Base-by-base conservation (phyloP, 2,329 filamentous ascomycete genomes). In the Diaporthe aspalathi region DNA sequence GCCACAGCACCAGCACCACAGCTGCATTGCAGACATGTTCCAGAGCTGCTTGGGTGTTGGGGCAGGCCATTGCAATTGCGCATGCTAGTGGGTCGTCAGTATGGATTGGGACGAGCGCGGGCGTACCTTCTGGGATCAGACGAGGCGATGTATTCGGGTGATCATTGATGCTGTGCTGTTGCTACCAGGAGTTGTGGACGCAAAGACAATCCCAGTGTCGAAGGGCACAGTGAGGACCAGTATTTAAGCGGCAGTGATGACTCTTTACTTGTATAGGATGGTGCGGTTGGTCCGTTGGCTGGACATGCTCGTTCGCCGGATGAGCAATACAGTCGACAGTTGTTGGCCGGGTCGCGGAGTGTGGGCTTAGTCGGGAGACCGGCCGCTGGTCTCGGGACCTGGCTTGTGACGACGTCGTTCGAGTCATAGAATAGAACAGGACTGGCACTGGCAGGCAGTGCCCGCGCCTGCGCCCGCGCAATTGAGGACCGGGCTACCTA, bases 71-170 rank as follows among this genome's bases (percentile, higher is more conserved):
- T 17, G 49, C 63, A 40, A 45, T 17, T 20, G 40, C 52, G 24
- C 20, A 35, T 27, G 47, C 24, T 5, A 20, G 32, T 50, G 32
- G 29, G 63, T 35, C 32, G 32, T 14, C 20, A 24, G 2, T 24
- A 5, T 52, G 49, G 49, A 7, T 29, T 24, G 16, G 16, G 3
- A 6, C 20, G 56, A 43, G 22, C 11, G 27, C 4, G 5, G 27
- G 20, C 24, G 66, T 68, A 68, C 66, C 66, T 68, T 29, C 22
- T n/a, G n/a, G 40, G 52, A 27, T 50, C n/a, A 68, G 6, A 27
- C 20, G 43, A 40, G 43, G 27, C 53, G 50, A 68, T 57, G 66
- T 68, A 68, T 68, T 70, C 67, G 67, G 38, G 67, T 70, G 67
- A 70, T 53, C 67, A 70, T 70, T 70, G 67, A 65, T 32, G 67